Conservation (phyloP, 2,329 filamentous ascomycete species). For the Aspergillus amoenus region DNA sequence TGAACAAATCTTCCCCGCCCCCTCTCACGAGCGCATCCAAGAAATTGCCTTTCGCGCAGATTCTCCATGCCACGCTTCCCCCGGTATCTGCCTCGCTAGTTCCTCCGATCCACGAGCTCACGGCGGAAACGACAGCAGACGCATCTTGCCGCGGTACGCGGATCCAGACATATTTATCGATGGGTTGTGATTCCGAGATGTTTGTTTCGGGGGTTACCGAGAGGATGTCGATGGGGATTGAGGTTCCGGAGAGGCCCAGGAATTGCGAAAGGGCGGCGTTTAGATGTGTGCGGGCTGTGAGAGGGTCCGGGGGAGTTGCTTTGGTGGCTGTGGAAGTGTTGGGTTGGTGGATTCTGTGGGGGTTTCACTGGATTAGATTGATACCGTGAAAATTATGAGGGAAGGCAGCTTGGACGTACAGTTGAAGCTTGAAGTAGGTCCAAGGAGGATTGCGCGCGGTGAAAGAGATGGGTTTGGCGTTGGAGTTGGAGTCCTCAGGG, state of each 20-base stretch:
- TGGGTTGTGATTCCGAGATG: constrained; percentile 3
- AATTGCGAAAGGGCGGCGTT: constrained; percentile 48
- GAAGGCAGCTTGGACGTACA: constrained; percentile 27
- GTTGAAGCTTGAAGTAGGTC: constrained; percentile 45
- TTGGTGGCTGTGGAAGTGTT: constrained; percentile 16
- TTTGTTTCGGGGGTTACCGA: constrained; percentile 28
- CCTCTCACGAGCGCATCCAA: constrained; percentile 35
- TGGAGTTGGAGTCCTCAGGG: constrained; percentile 8
- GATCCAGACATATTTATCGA: constrained; percentile 38
- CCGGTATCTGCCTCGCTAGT: constrained; percentile 12
- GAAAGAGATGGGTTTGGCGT: constrained; percentile 28
- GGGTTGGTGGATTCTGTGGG: constrained; percentile 29
- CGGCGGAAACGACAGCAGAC: constrained; percentile 41
- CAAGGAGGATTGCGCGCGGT: constrained; percentile 45
- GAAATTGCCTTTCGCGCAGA: constrained; percentile 40
- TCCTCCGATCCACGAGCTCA: constrained; percentile 48
- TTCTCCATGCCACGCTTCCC: constrained; percentile 37
- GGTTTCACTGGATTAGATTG: constrained; percentile 1
- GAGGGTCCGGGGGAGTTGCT: constrained; percentile 38
- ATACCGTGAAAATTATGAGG: neutral
- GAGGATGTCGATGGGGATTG: constrained; percentile 49
- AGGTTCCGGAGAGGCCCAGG: constrained; percentile 47
- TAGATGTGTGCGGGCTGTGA: constrained; percentile 48
- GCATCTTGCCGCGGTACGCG: constrained; percentile 47
- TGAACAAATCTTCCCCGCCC: constrained; percentile 36